Base-by-base conservation (phyloP, 306 rosid species). In the Potentilla sterilis region DNA sequence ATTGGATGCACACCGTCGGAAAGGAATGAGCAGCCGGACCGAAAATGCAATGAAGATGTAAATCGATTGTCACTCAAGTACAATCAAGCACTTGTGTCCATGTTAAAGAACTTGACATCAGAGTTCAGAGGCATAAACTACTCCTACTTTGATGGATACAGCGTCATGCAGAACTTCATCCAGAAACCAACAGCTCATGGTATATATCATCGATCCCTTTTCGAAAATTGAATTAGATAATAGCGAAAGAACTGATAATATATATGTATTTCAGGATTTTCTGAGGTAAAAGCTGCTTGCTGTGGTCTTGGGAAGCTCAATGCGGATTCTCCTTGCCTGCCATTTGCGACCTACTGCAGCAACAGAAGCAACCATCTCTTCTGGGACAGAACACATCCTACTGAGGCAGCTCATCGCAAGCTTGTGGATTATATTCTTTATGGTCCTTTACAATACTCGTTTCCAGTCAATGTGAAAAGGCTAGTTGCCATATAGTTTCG, bases 331-430 rank as follows among this genome's bases (percentile, higher is more conserved):
- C 84, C 81, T 40, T 93, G 97, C 54, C 69, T 82, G 19, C 89
- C 90, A 71, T 15, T 73, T 46, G 79, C 91, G 3, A 80, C 1
- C 0, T 21, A 82, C 54, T 91, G 96, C 82, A 32, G 85, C n/a
- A 88, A 93, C 51, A 91, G 96, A 88, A 67, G 84, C 9, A 81
- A 81, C 67, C 87, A 93, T 83, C 21, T 93, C 32, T 93, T 93
- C 73, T 91, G 93, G 97, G 97, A 93, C 75, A 44, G 69, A 67
- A 80, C n/a, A 46, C 98, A 93, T 79, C 97, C 97, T 3, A 85
- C 96, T 9, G 89, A 93, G 77, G 87, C 88, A 59, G 88, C 92
- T 47, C 69, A 81, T 77, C 84, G 75, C 35, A 64, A 86, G 4
- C 48, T 89, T 64, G 85, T 76, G 21, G 84, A 89, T 73, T 72